A percentile compares a stretch with the other conserved stretches of the same genome.
phyloP scores from a whole-genome alignment of 192 early-diverging fungal species.

The Coemansia sp. region DNA sequence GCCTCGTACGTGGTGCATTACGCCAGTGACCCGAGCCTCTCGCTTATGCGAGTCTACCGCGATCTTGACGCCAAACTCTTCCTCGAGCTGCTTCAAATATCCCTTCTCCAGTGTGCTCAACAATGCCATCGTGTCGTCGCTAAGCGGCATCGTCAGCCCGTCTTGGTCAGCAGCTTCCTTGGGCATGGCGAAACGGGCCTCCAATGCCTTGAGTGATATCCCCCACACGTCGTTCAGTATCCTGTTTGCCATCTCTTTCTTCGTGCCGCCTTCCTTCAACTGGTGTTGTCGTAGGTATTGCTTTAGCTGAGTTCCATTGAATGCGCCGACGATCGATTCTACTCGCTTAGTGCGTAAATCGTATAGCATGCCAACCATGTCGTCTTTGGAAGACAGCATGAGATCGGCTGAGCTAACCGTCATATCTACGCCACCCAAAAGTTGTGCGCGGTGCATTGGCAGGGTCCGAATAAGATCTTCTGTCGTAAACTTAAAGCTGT shows the following conservation, averaged over 20 bases:
- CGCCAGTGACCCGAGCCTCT: conserved; percentile 16
- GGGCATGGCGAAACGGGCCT: conserved; percentile 6
- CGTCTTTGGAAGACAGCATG: conserved; percentile 6
- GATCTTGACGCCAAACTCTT: conserved; percentile 25
- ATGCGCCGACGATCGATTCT: conserved; percentile 6
- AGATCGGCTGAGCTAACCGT: background rate
- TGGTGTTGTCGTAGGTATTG: conserved; percentile 24
- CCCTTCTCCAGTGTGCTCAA: background rate
- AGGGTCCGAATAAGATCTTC: conserved; percentile 21
- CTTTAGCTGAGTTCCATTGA: conserved; percentile 26
- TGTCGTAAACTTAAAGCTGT: conserved; percentile 29
- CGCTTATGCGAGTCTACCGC: background rate
- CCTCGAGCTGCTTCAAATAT: conserved; percentile 12
- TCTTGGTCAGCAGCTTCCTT: conserved; percentile 6
- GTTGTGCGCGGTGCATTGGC: conserved; percentile 14
- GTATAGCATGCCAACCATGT: conserved; percentile 10
- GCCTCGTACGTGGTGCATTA: conserved; percentile 22
- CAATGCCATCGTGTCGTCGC: conserved; percentile 10
- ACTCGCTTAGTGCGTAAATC: conserved; percentile 16
- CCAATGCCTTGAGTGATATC: conserved; percentile 14
- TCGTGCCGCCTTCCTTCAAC: conserved; percentile 7
- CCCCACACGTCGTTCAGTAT: conserved; percentile 44
- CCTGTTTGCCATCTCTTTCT: conserved; percentile 23
- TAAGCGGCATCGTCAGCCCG: conserved; percentile 27
- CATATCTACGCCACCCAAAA: conserved; percentile 1